These are phyloP conservation scores for Calonectria pseudoturangicola DNA, from an alignment of 2,329 filamentous ascomycete genomes.

Conservation along the genomic window DNA sequence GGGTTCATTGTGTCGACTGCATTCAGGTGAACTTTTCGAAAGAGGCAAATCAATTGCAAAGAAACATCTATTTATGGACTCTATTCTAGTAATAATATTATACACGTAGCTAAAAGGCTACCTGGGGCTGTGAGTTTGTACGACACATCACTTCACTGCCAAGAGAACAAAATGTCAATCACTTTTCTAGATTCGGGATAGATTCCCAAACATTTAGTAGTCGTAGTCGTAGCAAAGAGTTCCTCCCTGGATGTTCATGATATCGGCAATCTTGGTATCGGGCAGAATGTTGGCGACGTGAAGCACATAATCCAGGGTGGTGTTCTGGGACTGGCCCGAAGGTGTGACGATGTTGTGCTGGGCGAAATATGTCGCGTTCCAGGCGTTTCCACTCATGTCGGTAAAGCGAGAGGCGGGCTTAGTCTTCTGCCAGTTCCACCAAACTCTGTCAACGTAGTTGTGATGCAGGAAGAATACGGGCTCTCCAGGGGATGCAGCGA, in stretches of 20 bases:
- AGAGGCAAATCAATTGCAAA: too few relatives aligned
- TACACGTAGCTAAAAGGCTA: too few relatives aligned
- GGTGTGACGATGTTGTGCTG: constrained; percentile 14
- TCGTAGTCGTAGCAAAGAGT: constrained; percentile 18
- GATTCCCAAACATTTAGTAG: neutral
- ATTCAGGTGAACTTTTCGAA: too few relatives aligned
- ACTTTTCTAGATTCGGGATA: too few relatives aligned
- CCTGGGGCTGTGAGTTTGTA: too few relatives aligned
- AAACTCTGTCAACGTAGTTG: constrained; percentile 19
- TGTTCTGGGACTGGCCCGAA: neutral
- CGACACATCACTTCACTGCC: too few relatives aligned
- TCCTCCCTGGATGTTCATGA: constrained; percentile 23
- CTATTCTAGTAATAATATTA: too few relatives aligned
- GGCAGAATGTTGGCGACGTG: constrained; percentile 4
- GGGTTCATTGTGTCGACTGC: too few relatives aligned
- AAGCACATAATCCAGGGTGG: constrained; percentile 13
- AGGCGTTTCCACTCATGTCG: constrained; percentile 21
- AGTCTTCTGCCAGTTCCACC: constrained; percentile 8
- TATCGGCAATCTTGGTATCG: neutral
- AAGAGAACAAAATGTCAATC: too few relatives aligned
- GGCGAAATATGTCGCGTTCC: constrained; percentile 16
- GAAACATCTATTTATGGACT: too few relatives aligned
- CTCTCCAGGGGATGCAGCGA: constrained; percentile 13
- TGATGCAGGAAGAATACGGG: constrained; percentile 18
- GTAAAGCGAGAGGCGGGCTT: neutral